These are phyloP conservation scores for Aurantiochytrium sp. DNA, from an alignment of 108 stramenopile genomes.

Conservation along the genomic window DNA sequence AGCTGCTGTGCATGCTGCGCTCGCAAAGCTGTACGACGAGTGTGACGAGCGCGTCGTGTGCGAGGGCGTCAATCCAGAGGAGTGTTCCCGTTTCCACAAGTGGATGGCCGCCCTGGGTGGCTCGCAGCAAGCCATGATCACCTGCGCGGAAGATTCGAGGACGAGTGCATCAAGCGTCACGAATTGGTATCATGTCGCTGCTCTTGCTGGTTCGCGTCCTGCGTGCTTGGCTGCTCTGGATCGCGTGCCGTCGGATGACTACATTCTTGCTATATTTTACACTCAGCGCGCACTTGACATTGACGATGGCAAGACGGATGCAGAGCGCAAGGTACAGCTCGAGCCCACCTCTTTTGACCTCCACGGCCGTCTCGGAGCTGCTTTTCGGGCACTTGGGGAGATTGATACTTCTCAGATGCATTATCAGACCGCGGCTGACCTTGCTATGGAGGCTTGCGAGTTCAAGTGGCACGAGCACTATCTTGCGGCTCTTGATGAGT, in stretches of 20 bases:
- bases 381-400: background rate
- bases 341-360: background rate
- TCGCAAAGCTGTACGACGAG: background rate
- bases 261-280: background rate
- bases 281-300: background rate
- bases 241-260: background rate
- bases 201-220: background rate
- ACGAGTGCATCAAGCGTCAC: background rate
- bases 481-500: background rate
- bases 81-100: background rate
- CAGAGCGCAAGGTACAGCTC: background rate
- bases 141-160: background rate
- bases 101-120: background rate
- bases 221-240: background rate
- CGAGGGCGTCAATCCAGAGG: background rate
- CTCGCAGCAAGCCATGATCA: background rate
- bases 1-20: background rate
- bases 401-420: background rate
- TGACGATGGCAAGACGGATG: background rate
- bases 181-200: background rate
- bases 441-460: background rate
- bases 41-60: background rate
- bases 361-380: background rate
- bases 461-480: background rate
- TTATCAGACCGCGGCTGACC: background rate